Evolutionary conservation across 179 eudicot species (phyloP).

Genomic region (Patellifolia procumbens): DNA sequence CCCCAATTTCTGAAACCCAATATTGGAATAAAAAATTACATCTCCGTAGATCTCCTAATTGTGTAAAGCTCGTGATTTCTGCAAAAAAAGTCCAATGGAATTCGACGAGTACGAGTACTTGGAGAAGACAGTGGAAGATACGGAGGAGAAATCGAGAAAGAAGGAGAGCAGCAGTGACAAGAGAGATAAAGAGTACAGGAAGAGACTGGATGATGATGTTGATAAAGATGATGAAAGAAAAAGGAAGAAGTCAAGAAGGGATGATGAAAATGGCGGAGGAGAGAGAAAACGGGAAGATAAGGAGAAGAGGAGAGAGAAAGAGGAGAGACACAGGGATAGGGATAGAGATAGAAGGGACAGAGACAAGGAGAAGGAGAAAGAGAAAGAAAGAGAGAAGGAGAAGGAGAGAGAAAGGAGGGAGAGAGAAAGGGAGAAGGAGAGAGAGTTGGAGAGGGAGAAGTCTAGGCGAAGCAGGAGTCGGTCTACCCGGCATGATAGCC

Average conservation of each 20-base stretch:
- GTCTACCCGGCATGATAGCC: background rate
- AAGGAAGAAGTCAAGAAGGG: constrained; percentile 45
- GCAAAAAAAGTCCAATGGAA: constrained; percentile 50
- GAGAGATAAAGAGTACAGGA: constrained; percentile 47
- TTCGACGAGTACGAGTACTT: constrained; percentile 97
- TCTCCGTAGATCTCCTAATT: background rate
- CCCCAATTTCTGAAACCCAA: background rate
- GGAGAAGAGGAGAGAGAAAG: constrained; percentile 23
- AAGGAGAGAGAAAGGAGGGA: constrained; percentile 9
- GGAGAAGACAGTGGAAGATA: constrained; percentile 82
- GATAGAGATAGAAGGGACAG: constrained; percentile 38
- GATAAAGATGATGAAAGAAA: constrained; percentile 38
- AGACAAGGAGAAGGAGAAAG: constrained; percentile 23
- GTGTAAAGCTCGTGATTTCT: background rate
- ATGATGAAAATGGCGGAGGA: constrained; percentile 37
- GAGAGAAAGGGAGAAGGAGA: constrained; percentile 19
- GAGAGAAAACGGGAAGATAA: constrained; percentile 29
- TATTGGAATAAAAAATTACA: too few relatives aligned
- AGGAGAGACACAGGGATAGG: constrained; percentile 26
- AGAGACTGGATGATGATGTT: constrained; percentile 26
- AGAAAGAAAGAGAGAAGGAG: constrained; percentile 29
- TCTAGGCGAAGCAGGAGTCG: background rate
- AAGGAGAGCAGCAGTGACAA: constrained; percentile 35
- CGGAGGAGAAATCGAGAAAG: constrained; percentile 35
- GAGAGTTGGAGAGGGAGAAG: constrained; percentile 27